These are phyloP conservation scores for Yarrowia osloensis DNA, from an alignment of 805 yeast species.

Conservation along the genomic window DNA sequence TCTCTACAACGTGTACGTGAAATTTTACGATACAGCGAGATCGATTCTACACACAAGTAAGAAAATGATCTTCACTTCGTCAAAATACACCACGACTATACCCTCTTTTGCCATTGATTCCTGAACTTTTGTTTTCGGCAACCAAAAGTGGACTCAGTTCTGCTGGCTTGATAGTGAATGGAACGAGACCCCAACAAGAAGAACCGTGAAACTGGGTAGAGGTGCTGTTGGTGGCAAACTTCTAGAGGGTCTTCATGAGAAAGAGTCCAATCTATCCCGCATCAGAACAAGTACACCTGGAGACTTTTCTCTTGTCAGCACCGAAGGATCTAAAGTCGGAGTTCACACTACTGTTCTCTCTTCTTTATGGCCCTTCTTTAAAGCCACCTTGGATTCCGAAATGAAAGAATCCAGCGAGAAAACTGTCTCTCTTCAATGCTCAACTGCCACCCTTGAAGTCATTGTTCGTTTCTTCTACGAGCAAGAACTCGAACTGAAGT, in stretches of 20 bases:
- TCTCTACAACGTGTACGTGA: too few relatives aligned
- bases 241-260: neutral
- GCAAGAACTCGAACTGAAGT: neutral
- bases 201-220: neutral
- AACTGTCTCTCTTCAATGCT: neutral
- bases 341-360: neutral
- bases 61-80: neutral
- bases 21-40: neutral
- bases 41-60: neutral
- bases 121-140: neutral
- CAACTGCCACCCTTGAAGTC: neutral
- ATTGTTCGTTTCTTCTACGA: neutral
- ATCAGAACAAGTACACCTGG: neutral
- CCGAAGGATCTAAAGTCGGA: neutral
- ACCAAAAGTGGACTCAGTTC: too few relatives aligned
- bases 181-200: neutral
- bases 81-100: too few relatives aligned
- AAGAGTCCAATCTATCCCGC: neutral
- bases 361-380: neutral
- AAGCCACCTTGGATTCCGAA: neutral
- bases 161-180: too few relatives aligned
- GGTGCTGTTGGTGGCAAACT: neutral
- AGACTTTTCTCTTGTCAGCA: neutral
- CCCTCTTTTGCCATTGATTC: neutral
- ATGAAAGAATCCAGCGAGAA: neutral